Base-by-base conservation (phyloP, 768 basidiomycete species). In the Lentinus brumalis region DNA sequence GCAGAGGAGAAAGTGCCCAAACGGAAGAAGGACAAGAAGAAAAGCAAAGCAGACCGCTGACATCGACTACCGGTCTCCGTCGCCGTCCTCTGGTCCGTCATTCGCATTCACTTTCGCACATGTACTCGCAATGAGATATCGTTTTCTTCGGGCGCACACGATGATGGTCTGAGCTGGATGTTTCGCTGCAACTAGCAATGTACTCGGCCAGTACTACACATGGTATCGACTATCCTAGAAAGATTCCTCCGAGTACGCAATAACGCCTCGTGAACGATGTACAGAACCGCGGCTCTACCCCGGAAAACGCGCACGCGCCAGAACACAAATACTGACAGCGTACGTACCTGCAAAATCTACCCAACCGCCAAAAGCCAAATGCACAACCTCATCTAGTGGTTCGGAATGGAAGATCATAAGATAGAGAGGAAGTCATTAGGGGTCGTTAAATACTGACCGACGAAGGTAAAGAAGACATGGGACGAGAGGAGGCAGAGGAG, bases 11-110 rank as follows among this genome's bases (percentile, higher is more conserved):
- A 68, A 64, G 50, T 53, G 40, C 47, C 57, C 57, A 66, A 69
- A 68, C 57, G 69, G 53, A 74, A 75, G 63, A 70, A 69, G 54
- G 66, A 68, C 56, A 71, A 73, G 56, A 62, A 61, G 31, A 66
- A 62, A 46, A 62, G 54, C 41, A 62, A 59, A 7, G 59, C 50
- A 8, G 59, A 58, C 53, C 53, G 61, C 10, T 57, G 46, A 35
- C 41, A 29, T 35, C 11, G 35, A 35, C 11, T 6, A 7, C 35
- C 7, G 35, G 35, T 35, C 35, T 35, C 11, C 35, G 11, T 35
- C 11, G 35, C 35, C 35, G 35, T 35, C 21, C 21, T 26, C 2
- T 1, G 35, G 35, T 35, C 3, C 7, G 11, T 35, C 35, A 7
- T 1, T 35, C 11, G 7, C 11, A 35, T 35, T 35, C 11, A 11